A percentile compares a stretch with the other conserved stretches of the same genome.
phyloP scores from a whole-genome alignment of 225 moss, liverwort and hornwort genomes.

The Polytrichum formosum region DNA sequence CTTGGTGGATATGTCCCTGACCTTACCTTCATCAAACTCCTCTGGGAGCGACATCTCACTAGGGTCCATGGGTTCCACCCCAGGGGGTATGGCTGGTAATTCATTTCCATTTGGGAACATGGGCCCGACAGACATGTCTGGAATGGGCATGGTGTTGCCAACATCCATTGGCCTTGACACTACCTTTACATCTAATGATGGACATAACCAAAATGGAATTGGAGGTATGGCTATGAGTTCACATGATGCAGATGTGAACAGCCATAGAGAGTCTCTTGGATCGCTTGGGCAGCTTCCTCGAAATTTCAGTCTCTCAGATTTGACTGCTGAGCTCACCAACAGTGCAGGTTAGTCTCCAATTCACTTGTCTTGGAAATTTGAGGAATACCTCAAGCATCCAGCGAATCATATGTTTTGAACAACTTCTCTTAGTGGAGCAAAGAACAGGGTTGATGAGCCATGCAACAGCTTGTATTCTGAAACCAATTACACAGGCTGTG shows the following conservation, averaged over 20 bases:
- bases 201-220: conserved; percentile 82
- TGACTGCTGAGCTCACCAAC: conserved; percentile 97
- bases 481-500: too few relatives aligned
- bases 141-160: conserved; percentile 81
- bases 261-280: conserved; percentile 86
- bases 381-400: too few relatives aligned
- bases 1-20: conserved; percentile 62
- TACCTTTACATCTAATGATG: conserved; percentile 62
- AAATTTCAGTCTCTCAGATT: conserved; percentile 96
- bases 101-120: conserved; percentile 87
- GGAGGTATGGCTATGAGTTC: conserved; percentile 76
- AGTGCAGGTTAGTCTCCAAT: conserved; percentile 65
- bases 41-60: conserved; percentile 69
- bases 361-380: not conserved
- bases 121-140: conserved; percentile 94
- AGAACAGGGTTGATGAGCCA: too few relatives aligned
- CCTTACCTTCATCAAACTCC: conserved; percentile 41
- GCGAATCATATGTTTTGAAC: too few relatives aligned
- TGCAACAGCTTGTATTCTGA: too few relatives aligned
- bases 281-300: conserved; percentile 96
- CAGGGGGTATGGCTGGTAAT: conserved; percentile 58
- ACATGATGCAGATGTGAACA: conserved; percentile 76
- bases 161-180: conserved; percentile 88
- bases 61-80: conserved; percentile 67
- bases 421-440: too few relatives aligned